phyloP scores from a whole-genome alignment of 805 yeast genomes.

The Candida tammaniensis region DNA sequence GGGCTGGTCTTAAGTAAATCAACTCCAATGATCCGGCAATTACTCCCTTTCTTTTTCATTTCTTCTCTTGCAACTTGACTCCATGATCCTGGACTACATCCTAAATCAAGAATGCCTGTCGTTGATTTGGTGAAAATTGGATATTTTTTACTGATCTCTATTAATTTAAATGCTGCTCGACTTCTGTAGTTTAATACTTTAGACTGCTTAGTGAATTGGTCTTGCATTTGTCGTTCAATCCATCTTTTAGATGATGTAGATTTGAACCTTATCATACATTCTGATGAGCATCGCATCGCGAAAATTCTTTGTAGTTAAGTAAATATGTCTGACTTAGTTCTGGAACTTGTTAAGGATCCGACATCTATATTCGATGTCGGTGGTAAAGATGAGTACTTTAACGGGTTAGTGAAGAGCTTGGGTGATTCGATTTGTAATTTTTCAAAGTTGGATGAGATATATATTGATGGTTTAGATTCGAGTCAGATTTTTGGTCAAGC shows the following conservation, averaged over 20 bases:
- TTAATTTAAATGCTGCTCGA: slow-evolving; percentile 86
- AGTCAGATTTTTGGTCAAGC: slow-evolving; percentile 93
- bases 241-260: slow-evolving; percentile 61
- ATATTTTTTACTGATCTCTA: slow-evolving; percentile 69
- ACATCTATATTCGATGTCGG: slow-evolving; percentile 11
- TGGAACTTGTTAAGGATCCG: slow-evolving; percentile 14
- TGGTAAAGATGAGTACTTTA: slow-evolving; percentile 17
- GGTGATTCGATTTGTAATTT: slow-evolving; percentile 55
- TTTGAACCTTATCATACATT: slow-evolving; percentile 7
- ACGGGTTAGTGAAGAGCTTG: slow-evolving; percentile 41
- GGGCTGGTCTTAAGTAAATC: slow-evolving; percentile 43
- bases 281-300: slow-evolving; percentile 12
- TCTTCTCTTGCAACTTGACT: slow-evolving; percentile 72
- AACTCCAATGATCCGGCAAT: slow-evolving; percentile 69
- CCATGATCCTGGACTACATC: slow-evolving; percentile 96
- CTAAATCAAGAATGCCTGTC: slow-evolving; percentile 72
- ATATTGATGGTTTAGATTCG: slow-evolving; percentile 83
- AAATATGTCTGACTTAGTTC: slow-evolving; percentile 10
- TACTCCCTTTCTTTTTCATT: slow-evolving; percentile 11
- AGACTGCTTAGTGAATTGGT: slow-evolving; percentile 67
- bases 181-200: slow-evolving; percentile 62
- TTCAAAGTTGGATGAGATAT: slow-evolving; percentile 76
- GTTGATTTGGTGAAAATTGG: slow-evolving; percentile 51
- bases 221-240: slow-evolving; percentile 69
- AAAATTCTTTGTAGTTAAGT: slow-evolving; percentile 2